Evolutionary conservation across 2,329 filamentous ascomycete genomes (phyloP).

Genomic region (Sporothrix humicola): DNA sequence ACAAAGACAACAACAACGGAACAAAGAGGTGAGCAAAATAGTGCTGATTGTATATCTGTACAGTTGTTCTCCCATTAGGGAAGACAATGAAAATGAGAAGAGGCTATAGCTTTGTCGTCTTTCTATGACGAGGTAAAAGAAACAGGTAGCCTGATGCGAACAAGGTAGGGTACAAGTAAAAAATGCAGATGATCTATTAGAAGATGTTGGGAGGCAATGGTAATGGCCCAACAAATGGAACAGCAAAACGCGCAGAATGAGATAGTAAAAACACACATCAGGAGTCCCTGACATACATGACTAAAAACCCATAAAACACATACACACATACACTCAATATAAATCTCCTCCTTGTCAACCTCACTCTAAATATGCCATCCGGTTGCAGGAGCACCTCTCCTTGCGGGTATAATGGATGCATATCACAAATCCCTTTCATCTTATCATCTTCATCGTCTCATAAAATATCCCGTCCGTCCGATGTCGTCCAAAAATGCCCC

Average conservation of each 20-base stretch:
- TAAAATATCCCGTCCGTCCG: background rate
- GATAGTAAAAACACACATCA: background rate
- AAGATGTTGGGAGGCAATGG: background rate
- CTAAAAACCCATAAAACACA: background rate
- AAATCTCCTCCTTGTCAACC: background rate
- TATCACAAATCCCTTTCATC: too few relatives aligned
- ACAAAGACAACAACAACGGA: background rate
- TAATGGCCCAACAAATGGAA: background rate
- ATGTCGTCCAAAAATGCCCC: background rate
- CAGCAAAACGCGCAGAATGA: conserved; percentile 7
- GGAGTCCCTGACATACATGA: background rate
- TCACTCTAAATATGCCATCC: background rate
- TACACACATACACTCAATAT: background rate
- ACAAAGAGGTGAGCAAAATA: background rate
- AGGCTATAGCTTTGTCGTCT: background rate
- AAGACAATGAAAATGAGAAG: background rate
- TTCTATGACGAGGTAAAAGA: background rate
- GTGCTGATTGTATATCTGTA: background rate
- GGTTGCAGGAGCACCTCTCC: background rate
- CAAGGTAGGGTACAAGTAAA: background rate
- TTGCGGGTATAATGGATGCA: conserved; percentile 19
- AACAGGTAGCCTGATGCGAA: background rate
- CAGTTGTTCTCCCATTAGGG: background rate
- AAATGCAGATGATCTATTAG: conserved; percentile 24
- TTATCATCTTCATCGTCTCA: background rate